These are phyloP conservation scores for Tillandsia fasciculata DNA, from an alignment of 176 grass and related monocot species.

Conservation along the genomic window DNA sequence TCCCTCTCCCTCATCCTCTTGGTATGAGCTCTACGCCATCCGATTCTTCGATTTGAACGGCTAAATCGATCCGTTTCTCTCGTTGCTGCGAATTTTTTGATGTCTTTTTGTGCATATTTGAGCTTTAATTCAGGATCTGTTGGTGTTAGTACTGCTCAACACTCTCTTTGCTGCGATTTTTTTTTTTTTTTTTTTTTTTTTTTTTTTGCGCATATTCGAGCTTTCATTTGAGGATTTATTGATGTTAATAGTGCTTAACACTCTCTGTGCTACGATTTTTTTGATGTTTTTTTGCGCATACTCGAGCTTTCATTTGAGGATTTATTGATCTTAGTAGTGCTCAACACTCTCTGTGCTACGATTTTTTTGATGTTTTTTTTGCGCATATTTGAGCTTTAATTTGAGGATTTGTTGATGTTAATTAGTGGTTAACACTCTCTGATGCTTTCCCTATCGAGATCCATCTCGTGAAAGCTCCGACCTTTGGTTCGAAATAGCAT, in stretches of 20 bases:
- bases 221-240: not conserved
- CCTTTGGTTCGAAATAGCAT: no score
- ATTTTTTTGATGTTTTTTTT: not conserved
- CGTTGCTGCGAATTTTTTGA: not conserved
- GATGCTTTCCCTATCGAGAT: no score
- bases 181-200: not conserved
- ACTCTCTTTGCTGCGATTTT: not conserved
- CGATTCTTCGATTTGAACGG: not conserved
- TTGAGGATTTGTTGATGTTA: no score
- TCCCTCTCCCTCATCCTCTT: no score
- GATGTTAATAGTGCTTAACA: not conserved
- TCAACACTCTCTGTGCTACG: not conserved
- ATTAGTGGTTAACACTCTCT: not conserved
- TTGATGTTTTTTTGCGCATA: not conserved
- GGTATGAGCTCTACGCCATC: no score
- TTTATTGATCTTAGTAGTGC: no score
- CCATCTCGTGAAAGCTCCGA: no score
- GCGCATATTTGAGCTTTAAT: not conserved
- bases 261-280: not conserved
- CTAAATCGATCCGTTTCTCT: not conserved
- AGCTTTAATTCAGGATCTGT: not conserved
- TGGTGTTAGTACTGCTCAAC: not conserved
- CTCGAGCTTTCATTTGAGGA: not conserved
- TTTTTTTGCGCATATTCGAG: not conserved
- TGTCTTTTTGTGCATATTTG: not conserved